Evolutionary conservation across 73 alveolate species (phyloP), one percentile per base, ranked within the genome.

Genomic region (Urostyla sp.): DNA sequence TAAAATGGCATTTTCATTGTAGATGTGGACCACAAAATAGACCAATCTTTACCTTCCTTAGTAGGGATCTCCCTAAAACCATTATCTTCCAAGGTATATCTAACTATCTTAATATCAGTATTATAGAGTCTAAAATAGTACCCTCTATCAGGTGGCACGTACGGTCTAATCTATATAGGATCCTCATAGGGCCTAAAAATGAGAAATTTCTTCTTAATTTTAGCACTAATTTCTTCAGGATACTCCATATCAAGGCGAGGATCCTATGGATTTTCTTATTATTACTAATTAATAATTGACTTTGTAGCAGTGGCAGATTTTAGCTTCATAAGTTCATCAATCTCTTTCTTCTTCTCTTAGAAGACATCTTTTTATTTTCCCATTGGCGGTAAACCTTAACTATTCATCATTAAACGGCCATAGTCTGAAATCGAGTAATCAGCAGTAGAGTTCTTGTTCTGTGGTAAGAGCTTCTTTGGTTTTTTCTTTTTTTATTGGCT

Each of bases 141-240:
- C 34, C 91, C 91, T 72, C 75, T 51, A 56, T 83, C 91, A 0
- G 86, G 67, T 0, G 91, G 87, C 31, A 21, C 26, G 43, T 72
- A 72, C 16, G 91, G 91, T 24, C 84, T 49, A 8, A 66, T 35
- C 8, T 45, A 16, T 30, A 83, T 75, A 20, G 91, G 91, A 35
- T 83, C 91, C 16, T 75, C 74, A 48, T 45, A 83, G 0, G 87
- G 87, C 5, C 91, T 72, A 48, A 83, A 83, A n/a, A 60, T 77
- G 16, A 83, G 44, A 36, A 52, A 73, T 50, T 52, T 73, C 75
- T 52, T 73, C 60, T 34, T 73, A 8, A 69, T 69, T 31, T 21
- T n/a, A 7, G 72, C 37, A 26, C 72, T 55, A 7, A 55, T 55
- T 27, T 55, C 72, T 55, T 55, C 72, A 18, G 16, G 23, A 50